Base-by-base conservation (phyloP, 352 stramenopile genomes). In the Phytophthora capsici region DNA sequence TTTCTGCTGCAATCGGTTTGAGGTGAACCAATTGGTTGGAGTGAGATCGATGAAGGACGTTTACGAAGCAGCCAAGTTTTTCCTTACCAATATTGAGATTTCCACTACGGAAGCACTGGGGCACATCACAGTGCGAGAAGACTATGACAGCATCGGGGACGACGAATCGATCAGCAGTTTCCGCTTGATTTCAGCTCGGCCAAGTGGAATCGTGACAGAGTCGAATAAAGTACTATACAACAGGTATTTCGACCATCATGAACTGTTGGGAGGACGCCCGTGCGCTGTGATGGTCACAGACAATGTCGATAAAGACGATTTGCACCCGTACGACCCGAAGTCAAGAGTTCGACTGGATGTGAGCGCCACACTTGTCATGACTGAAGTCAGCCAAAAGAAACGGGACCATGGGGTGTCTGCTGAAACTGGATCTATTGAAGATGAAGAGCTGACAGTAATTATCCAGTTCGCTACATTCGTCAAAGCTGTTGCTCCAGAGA, bases 51-150 rank as follows among this genome's bases (percentile, higher is more conserved):
- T 81, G 10, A 51, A 53, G 5, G 8, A 44, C 17, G 36, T 84
- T 62, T 46, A 73, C 22, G n/a, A 85, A 22, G 61, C 66, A 9
- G 23, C 78, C 16, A 38, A 73, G 6, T 68, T 64, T 63, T 84
- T 75, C 59, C 45, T 77, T 19, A 25, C 65, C 3, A 84, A 79
- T 17, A 65, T 86, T 60, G 73, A 89, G 55, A 85, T 84, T 52
- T 72, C 40, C 28, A 77, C 84, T 6, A 74, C 75, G 3, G 76
- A 84, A 41, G 40, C 64, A 10, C 30, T 88, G 8, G 76, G 74
- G 6, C 52, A 84, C 14, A 44, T 80, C 14, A 84, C 73, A 7
- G 48, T 82, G 16, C 48, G 75, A 16, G 72, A 84, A 25, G 70
- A 78, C 50, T 77, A 80, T 25, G 69, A 81, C 50, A 67, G 30